Conservation (phyloP, 257 asterid genomes). For the Coffea canephora region DNA sequence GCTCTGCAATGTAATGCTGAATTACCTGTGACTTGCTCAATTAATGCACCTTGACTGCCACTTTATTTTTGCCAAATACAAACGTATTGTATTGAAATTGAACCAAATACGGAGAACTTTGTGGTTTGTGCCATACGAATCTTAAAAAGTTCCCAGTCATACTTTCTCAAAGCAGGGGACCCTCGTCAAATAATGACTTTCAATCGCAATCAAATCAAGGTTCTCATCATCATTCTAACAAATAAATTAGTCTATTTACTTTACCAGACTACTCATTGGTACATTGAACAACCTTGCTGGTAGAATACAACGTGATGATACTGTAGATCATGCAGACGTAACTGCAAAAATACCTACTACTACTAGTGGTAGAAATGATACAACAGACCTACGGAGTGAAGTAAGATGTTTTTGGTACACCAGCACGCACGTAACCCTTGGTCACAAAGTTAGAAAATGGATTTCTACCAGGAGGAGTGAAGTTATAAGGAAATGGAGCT, state of each 20-base stretch:
- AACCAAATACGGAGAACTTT: background rate
- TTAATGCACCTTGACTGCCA: constrained; percentile 3
- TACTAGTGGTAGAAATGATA: background rate
- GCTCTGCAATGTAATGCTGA: background rate
- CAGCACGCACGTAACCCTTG: background rate
- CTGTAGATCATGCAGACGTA: background rate
- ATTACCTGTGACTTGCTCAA: constrained; percentile 4
- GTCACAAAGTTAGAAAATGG: background rate
- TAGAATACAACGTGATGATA: background rate
- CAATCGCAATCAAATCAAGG: background rate
- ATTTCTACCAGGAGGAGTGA: background rate
- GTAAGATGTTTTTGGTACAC: too few species aligned
- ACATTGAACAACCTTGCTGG: background rate
- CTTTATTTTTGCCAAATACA: background rate
- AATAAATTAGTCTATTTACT: background rate
- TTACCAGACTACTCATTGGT: too few species aligned
- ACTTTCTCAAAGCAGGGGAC: background rate
- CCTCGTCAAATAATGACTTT: background rate
- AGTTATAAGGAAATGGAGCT: background rate
- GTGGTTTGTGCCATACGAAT: background rate
- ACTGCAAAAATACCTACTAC: background rate
- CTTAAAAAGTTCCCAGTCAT: background rate
- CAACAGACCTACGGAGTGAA: too few species aligned
- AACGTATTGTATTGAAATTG: too few species aligned
- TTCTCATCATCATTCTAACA: too few species aligned